Evolutionary conservation across 306 rosid species (phyloP).

Genomic region (Cajanus cajan): DNA sequence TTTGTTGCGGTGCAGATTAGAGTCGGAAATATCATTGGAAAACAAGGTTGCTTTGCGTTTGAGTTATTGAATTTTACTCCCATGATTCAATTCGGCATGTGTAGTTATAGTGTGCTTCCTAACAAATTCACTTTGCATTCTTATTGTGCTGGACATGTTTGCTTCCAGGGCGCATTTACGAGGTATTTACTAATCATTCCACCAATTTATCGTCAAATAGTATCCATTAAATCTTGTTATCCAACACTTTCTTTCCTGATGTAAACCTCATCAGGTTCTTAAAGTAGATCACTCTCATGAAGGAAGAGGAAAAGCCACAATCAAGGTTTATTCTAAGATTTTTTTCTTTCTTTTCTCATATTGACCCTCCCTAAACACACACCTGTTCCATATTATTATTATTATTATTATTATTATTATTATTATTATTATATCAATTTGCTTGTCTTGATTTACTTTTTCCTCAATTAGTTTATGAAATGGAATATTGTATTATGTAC

Average conservation of each 20-base stretch:
- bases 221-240: background rate
- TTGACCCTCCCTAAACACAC: background rate
- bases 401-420: too few relatives aligned
- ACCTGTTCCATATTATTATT: background rate
- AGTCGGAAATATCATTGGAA: conserved; percentile 74
- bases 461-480: background rate
- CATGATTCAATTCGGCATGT: background rate
- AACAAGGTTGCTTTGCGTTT: conserved; percentile 58
- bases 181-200: conserved; percentile 43
- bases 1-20: conserved; percentile 52
- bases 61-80: background rate
- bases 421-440: too few relatives aligned
- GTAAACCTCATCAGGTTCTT: conserved; percentile 53
- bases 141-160: conserved; percentile 25
- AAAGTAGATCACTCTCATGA: conserved; percentile 92
- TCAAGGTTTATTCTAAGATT: conserved; percentile 60
- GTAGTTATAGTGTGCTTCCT: conserved; percentile 1
- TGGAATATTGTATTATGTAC: background rate
- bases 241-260: background rate
- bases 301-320: conserved; percentile 97
- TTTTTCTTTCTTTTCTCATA: background rate
- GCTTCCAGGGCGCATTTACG: conserved; percentile 70
- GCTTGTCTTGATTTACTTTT: background rate
- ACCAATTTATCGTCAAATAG: background rate
- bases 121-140: conserved; percentile 18